Evolutionary conservation across 176 grass and related monocot genomes (phyloP).

Genomic region (Alloteropsis semialata): DNA sequence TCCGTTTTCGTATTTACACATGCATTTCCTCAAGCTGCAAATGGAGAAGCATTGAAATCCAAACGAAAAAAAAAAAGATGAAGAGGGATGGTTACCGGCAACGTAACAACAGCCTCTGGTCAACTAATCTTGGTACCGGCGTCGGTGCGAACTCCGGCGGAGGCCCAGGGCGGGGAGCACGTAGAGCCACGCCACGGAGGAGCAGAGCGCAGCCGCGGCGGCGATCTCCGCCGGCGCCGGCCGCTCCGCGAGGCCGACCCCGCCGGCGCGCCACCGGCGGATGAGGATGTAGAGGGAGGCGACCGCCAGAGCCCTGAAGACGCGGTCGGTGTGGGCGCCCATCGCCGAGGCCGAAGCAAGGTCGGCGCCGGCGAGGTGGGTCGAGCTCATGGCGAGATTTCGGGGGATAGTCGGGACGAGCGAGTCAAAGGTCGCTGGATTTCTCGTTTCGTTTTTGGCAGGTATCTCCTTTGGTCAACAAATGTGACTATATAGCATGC

Average conservation of each 20-base stretch:
- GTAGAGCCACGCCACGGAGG: constrained; percentile 33
- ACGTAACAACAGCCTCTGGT: not conserved
- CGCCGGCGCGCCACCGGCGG: constrained; percentile 37
- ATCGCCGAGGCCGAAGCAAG: not conserved
- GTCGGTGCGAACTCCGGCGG: not conserved
- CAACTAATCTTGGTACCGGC: constrained; percentile 26
- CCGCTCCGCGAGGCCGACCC: constrained; percentile 5
- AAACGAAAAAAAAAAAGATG: too few species aligned
- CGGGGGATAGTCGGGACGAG: too few species aligned
- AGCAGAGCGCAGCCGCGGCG: constrained; percentile 8
- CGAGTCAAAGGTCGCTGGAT: not conserved
- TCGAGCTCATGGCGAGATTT: not conserved
- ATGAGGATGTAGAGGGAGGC: constrained; percentile 43
- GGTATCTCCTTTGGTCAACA: too few species aligned
- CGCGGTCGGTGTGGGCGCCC: not conserved
- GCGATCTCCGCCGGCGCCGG: constrained; percentile 43
- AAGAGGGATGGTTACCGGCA: constrained; percentile 1
- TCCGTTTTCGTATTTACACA: not conserved
- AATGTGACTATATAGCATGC: too few species aligned
- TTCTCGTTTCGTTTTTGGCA: too few species aligned
- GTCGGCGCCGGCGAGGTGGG: constrained; percentile 3
- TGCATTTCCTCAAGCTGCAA: not conserved
- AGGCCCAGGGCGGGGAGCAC: constrained; percentile 5
- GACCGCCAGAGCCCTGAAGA: constrained; percentile 29
- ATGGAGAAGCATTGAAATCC: not conserved